Evolutionary conservation across 805 yeast genomes (phyloP).

Genomic region (Clavispora carvajalis): DNA sequence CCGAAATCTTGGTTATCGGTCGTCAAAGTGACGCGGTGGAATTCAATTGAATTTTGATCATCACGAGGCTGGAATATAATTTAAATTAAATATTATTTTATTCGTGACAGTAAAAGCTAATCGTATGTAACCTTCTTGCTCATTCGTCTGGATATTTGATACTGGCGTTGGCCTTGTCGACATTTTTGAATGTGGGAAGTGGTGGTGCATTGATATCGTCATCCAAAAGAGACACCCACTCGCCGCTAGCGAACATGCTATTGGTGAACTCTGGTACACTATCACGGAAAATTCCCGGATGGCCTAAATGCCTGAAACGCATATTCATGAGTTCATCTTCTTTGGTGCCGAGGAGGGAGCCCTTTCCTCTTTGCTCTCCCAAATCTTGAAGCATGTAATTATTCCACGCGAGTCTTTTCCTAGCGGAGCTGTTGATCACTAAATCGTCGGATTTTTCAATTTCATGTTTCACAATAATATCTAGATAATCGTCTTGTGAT

Average conservation of each 20-base stretch:
- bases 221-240: slow-evolving; percentile 18
- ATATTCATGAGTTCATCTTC: slow-evolving; percentile 20
- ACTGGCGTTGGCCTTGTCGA: slow-evolving; percentile 54
- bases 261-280: slow-evolving; percentile 33
- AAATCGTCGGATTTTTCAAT: slow-evolving; percentile 24
- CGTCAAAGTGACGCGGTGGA: slow-evolving; percentile 41
- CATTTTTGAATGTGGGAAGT: slow-evolving; percentile 57
- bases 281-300: slow-evolving; percentile 33
- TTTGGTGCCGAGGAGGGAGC: slow-evolving; percentile 1
- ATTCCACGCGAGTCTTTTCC: slow-evolving; percentile 17
- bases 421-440: slow-evolving; percentile 20
- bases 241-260: slow-evolving; percentile 15
- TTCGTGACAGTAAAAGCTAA: too few relatives aligned
- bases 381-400: slow-evolving; percentile 15
- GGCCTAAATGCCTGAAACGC: slow-evolving; percentile 21
- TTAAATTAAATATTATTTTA: too few relatives aligned
- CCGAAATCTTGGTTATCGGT: slow-evolving; percentile 63
- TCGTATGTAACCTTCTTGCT: too few relatives aligned
- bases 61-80: too few relatives aligned
- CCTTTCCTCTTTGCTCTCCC: slow-evolving; percentile 9
- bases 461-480: slow-evolving; percentile 13
- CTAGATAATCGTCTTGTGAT: slow-evolving; percentile 11
- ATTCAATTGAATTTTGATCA: too few relatives aligned
- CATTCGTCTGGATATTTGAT: slow-evolving; percentile 34
- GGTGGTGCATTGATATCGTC: slow-evolving; percentile 20